These are phyloP conservation scores for Marsdenia floribunda DNA, from an alignment of 257 asterid genomes.

Conservation along the genomic window DNA sequence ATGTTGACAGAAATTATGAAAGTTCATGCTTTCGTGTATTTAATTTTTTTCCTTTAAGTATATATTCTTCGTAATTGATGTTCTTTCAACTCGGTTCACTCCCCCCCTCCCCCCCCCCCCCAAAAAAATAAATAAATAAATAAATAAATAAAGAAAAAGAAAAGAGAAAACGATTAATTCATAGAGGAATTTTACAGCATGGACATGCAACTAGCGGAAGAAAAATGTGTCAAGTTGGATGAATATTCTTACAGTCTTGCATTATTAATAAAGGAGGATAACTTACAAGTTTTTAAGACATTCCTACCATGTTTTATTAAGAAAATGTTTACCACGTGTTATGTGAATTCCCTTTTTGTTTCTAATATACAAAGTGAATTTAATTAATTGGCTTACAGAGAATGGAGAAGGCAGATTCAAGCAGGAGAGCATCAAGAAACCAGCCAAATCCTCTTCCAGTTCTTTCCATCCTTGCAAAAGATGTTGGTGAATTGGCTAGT, in stretches of 20 bases:
- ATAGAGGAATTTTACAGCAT: not conserved
- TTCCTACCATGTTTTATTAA: not conserved
- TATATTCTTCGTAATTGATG: not conserved
- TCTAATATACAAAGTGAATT: not conserved
- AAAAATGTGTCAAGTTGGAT: not conserved
- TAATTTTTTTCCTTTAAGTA: not conserved
- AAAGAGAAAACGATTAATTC: not conserved
- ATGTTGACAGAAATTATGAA: not conserved
- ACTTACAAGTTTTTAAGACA: not conserved
- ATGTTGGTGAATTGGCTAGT: conserved; percentile 76
- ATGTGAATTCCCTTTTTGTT: not conserved
- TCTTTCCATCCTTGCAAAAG: conserved; percentile 94
- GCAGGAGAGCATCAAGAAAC: conserved; percentile 82
- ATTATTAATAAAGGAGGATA: not conserved
- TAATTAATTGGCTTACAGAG: conserved; percentile 40
- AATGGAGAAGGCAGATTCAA: conserved; percentile 98
- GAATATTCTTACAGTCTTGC: not conserved
- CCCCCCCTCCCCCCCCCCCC: not conserved
- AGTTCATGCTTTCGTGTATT: not conserved
- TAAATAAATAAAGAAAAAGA: too few relatives aligned
- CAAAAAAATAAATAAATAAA: too few relatives aligned
- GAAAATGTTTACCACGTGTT: not conserved
- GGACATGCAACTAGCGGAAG: not conserved
- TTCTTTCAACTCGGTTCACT: not conserved
- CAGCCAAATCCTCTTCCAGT: conserved; percentile 88